Percentiles rank a stretch among this genome's conserved stretches.
These are phyloP conservation scores for Colletotrichum musicola DNA, from an alignment of 2,329 filamentous ascomycete genomes.

Conservation along the genomic window DNA sequence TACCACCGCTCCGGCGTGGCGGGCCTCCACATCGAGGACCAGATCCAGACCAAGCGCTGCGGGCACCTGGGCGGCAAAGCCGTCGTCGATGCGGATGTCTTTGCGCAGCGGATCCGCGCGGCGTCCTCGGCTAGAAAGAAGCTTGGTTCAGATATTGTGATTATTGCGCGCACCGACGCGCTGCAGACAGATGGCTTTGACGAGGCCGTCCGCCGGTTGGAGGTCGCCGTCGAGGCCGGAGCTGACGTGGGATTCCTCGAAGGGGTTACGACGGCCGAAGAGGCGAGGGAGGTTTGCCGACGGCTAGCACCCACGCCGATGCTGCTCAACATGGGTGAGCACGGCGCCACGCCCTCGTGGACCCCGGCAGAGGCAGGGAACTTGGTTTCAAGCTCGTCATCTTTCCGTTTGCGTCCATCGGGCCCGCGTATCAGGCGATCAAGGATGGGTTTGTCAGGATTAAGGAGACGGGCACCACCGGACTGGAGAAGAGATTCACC, in stretches of 20 bases:
- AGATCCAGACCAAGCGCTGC: constrained; percentile 74
- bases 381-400: constrained; percentile 72
- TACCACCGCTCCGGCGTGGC: constrained; percentile 69
- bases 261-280: constrained; percentile 64
- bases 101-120: constrained; percentile 68
- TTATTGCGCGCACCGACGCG: constrained; percentile 75
- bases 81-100: constrained; percentile 65
- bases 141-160: constrained; percentile 68
- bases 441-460: constrained; percentile 51
- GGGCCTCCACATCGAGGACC: constrained; percentile 73
- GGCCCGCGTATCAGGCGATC: constrained; percentile 59
- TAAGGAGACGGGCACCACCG: constrained; percentile 52
- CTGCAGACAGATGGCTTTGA: constrained; percentile 69
- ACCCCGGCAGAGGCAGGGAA: constrained; percentile 64
- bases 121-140: constrained; percentile 62
- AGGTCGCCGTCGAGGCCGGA: constrained; percentile 63
- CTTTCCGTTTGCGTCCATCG: constrained; percentile 64
- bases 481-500: constrained; percentile 57
- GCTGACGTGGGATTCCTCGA: constrained; percentile 73
- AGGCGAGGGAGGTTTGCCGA: constrained; percentile 60
- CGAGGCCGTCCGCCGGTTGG: constrained; percentile 64
- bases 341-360: constrained; percentile 67
- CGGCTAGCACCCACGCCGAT: constrained; percentile 64
- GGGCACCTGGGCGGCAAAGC: constrained; percentile 74
- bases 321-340: constrained; percentile 69